A percentile compares a stretch with the other conserved stretches of the same genome.
phyloP scores from a whole-genome alignment of 441 rosid species.

The Adansonia grandidieri region DNA sequence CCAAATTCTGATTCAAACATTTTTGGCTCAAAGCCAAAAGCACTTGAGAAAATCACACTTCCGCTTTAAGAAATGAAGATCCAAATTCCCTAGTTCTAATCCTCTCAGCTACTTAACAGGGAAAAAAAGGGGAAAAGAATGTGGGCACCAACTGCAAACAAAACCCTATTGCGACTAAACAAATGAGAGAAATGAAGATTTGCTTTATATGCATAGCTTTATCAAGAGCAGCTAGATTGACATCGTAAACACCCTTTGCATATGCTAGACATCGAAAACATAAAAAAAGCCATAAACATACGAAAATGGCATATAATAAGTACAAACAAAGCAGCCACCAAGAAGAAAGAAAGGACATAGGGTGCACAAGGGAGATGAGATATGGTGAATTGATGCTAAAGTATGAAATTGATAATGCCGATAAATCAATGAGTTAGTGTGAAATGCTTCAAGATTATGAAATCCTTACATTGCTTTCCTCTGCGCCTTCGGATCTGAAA shows the following conservation, averaged over 20 bases:
- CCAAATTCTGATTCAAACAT: no score
- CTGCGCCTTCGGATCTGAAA: conserved; percentile 39
- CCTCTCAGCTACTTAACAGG: neutral
- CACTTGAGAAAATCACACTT: no score
- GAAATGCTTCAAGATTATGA: conserved; percentile 25
- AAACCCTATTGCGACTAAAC: neutral
- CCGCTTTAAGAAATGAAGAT: no score
- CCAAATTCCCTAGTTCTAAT: no score
- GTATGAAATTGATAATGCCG: conserved; percentile 18
- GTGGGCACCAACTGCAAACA: neutral
- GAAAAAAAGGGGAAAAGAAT: neutral
- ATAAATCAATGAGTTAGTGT: conserved; percentile 9
- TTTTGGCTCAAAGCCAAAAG: no score
- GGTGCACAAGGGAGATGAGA: neutral
- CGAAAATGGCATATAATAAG: neutral
- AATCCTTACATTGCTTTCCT: conserved; percentile 26
- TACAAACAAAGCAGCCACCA: neutral
- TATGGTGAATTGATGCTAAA: neutral
- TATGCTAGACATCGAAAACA: no score
- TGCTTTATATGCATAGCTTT: no score
- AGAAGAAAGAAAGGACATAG: neutral
- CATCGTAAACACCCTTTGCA: neutral
- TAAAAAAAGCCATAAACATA: neutral
- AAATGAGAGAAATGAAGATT: neutral
- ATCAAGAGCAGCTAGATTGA: neutral